Base-by-base conservation (phyloP, 2,329 filamentous ascomycete species). In the Raffaelea deltoideospora region DNA sequence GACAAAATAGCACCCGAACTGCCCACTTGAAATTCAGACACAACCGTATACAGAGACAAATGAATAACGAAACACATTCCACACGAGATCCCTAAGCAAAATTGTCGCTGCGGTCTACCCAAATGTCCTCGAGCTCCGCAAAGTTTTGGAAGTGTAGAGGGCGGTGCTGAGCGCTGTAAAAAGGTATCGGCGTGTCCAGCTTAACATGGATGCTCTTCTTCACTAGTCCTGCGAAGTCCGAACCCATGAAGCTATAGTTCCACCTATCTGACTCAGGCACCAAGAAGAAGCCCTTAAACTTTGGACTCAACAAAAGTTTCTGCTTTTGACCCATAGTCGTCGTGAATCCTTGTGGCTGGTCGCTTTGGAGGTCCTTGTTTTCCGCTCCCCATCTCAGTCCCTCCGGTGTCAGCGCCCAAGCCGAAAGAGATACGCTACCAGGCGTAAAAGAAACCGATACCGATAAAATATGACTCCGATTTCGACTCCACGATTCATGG, bases 161-260 rank as follows among this genome's bases (percentile, higher is more conserved):
- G 20, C 90, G 75, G 59, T 98, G 92, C 49, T 86, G 70, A 49
- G 87, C 86, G 53, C 81, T 87, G 61, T 98, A 98, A 61, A 94
- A 96, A 9, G 81, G 69, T 47, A 79, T 59, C 15, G 90, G 90
- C 31, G 85, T 92, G 58, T 96, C 92, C 37, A 98, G 77, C 67
- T 90, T 90, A 49, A 96, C 87, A 48, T 86, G 81, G 31, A 95
- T 72, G 4, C 78, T 70, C 63, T 85, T 84, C 76, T 95, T 96
- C 63, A 94, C 86, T 45, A 94, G 70, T 29, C 77, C 76, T 13
- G 79, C 76, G 53, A 96, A 98, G 1, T 77, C 76, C 46, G 78
- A 85, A 38, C 90, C 90, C 77, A 96, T 85, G 67, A 98, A 98
- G 57, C 82, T 90, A 64, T 95, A 98, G 60, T 98, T 98, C 90